Conservation (phyloP, 108 stramenopile genomes). For the Cyclotella kingstonii region DNA sequence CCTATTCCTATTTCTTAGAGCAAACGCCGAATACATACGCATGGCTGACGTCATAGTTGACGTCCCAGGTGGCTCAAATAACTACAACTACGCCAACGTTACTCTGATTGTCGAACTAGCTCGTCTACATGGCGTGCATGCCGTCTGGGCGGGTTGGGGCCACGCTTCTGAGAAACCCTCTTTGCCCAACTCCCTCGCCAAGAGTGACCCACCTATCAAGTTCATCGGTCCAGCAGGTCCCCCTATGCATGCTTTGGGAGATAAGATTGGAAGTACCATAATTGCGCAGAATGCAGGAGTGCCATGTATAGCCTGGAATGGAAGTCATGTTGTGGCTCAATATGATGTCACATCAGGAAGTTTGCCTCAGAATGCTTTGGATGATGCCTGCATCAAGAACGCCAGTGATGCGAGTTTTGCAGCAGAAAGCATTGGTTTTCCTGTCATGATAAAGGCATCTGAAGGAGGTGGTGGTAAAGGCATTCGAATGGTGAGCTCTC, state of each 20-base stretch:
- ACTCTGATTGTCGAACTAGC: slow-evolving; percentile 98
- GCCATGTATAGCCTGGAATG: slow-evolving; percentile 98
- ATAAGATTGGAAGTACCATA: slow-evolving; percentile 98
- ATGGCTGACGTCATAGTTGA: slow-evolving; percentile 99
- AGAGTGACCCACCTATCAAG: slow-evolving; percentile 79
- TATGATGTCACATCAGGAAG: slow-evolving; percentile 74
- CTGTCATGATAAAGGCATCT: slow-evolving; percentile 99
- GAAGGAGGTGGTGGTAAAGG: slow-evolving; percentile 99
- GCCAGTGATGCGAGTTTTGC: slow-evolving; percentile 78
- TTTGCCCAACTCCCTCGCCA: slow-evolving; percentile 89
- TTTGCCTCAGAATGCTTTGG: slow-evolving; percentile 84
- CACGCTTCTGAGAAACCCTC: slow-evolving; percentile 98
- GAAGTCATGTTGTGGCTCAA: slow-evolving; percentile 71
- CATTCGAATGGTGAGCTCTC: slow-evolving; percentile 78
- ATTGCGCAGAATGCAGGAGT: slow-evolving; percentile 98
- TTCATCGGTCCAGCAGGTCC: slow-evolving; percentile 98
- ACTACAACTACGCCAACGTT: slow-evolving; percentile 99
- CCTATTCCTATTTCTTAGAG: slow-evolving; percentile 51
- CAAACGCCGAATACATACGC: slow-evolving; percentile 99
- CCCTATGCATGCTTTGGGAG: slow-evolving; percentile 98
- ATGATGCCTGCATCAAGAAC: slow-evolving; percentile 80
- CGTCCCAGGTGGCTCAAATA: slow-evolving; percentile 99
- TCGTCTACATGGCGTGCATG: slow-evolving; percentile 94
- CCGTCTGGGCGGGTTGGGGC: slow-evolving; percentile 99
- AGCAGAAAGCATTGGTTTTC: slow-evolving; percentile 90